Conservation (phyloP, 2,329 filamentous ascomycete species). For the Colletotrichum tanaceti region DNA sequence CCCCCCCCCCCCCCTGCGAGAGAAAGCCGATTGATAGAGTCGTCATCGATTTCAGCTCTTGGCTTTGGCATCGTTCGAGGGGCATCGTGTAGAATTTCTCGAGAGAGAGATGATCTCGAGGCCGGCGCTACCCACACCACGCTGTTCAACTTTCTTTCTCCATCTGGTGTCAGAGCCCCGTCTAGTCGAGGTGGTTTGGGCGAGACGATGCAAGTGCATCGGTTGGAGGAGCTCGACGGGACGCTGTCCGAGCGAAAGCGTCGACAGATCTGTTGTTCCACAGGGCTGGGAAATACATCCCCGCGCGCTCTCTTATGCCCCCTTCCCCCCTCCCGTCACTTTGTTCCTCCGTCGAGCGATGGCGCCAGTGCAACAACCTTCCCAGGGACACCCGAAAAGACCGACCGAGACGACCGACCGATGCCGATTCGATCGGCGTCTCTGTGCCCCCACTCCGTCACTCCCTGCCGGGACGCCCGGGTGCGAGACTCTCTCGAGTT, state of each 20-base stretch:
- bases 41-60: neutral
- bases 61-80: neutral
- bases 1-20: too few relatives aligned
- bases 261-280: conserved; percentile 6
- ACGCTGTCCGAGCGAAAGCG: conserved; percentile 17
- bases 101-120: neutral
- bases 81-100: neutral
- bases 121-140: neutral
- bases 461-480: conserved; percentile 21
- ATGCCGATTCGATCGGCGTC: conserved; percentile 1
- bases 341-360: neutral
- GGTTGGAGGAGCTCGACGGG: conserved; percentile 7
- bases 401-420: conserved; percentile 19
- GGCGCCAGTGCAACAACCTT: conserved; percentile 4
- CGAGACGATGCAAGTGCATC: conserved; percentile 17
- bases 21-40: neutral
- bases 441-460: too few relatives aligned
- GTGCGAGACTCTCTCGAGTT: conserved; percentile 16
- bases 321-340: too few relatives aligned
- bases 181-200: neutral
- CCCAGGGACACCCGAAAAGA: conserved; percentile 4
- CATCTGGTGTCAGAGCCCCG: conserved; percentile 19
- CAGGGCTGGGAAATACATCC: conserved; percentile 12
- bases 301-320: neutral
- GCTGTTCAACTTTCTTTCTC: conserved; percentile 27